Base-by-base conservation (phyloP, 2,329 filamentous ascomycete genomes). In the Colletotrichum tabaci region DNA sequence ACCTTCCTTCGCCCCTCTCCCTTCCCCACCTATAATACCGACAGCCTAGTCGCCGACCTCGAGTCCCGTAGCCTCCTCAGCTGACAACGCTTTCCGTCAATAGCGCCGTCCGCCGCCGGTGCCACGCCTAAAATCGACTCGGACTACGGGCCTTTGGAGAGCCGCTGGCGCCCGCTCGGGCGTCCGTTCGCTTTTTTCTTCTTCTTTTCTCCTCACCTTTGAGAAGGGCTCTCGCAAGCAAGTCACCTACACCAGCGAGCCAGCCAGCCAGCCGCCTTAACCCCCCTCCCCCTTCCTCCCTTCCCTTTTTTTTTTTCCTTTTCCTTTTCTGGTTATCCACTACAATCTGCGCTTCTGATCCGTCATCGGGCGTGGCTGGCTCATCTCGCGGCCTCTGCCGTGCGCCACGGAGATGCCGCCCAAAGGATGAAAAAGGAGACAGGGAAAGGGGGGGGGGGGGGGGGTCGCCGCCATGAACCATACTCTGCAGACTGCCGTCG, bases 361-460 rank as follows among this genome's bases (percentile, higher is more conserved):
- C 52, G 15, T 18, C 40, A 50, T 50, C 42, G 35, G 35, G 42
- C 56, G 26, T 57, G 67, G 56, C 50, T 42, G 35, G 15, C 16
- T 44, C 50, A n/a, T 67, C 49, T 71, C 67, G 65, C 26, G 50
- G 49, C 64, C 57, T 67, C 50, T 67, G 64, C 63, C 67, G 64
- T 67, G 35, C 44, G 57, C 67, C 50, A 61, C 63, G 21, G 23
- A 35, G 44, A 47, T 23, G 44, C 13, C 8, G 47, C n/a, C 16
- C 30, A 23, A n/a, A 21, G 12, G 16, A 12, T 9, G 5, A 16
- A 49, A 7, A 26, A n/a, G 4, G 35, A 18, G 10, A 44, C 12
- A 2, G 13, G 15, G 15, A 40, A 3, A 47, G 18, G 0, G 2
- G 2, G 2, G 2, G 21, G 35, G 47, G 30, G 42, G 49, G 21